Percentiles rank a stretch among this genome's conserved stretches.
phyloP scores from a whole-genome alignment of 176 grass and related monocot genomes.

The Metroxylon sagu region DNA sequence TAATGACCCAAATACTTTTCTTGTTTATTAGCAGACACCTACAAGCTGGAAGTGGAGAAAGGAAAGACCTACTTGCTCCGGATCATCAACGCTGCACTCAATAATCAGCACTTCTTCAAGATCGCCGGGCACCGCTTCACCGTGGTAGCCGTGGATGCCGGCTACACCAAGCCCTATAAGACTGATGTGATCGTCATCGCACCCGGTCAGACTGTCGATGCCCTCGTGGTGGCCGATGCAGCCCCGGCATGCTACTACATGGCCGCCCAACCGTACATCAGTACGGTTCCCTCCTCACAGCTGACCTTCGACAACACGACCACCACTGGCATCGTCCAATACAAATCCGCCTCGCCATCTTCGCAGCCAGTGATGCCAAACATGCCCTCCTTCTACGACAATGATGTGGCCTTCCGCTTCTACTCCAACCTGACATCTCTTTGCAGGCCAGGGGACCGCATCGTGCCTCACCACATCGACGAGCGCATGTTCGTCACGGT shows the following conservation, averaged over 20 bases:
- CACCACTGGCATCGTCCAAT: conserved; percentile 35
- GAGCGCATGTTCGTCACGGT: conserved; percentile 43
- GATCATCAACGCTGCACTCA: conserved; percentile 71
- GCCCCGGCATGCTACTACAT: conserved; percentile 34
- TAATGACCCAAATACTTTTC: too few relatives aligned
- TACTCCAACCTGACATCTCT: conserved; percentile 39
- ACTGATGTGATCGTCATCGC: conserved; percentile 57
- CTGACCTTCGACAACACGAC: conserved; percentile 15
- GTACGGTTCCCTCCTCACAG: neutral
- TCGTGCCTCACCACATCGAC: conserved; percentile 41
- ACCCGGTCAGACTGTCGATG: conserved; percentile 67
- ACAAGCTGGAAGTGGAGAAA: conserved; percentile 31
- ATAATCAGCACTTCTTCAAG: conserved; percentile 71
- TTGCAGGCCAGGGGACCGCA: conserved; percentile 5
- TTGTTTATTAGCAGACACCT: conserved; percentile 13
- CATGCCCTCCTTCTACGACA: conserved; percentile 29
- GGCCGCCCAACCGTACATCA: conserved; percentile 47
- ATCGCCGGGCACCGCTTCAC: conserved; percentile 49
- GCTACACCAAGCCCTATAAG: conserved; percentile 47
- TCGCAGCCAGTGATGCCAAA: conserved; percentile 5
- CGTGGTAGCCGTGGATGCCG: conserved; percentile 53
- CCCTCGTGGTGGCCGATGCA: conserved; percentile 43
- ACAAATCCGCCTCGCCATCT: neutral
- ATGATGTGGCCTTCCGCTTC: conserved; percentile 32
- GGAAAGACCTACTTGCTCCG: conserved; percentile 50